Evolutionary conservation across 495 filamentous ascomycete genomes (phyloP).

Genomic region (Bacidia gigantensis): DNA sequence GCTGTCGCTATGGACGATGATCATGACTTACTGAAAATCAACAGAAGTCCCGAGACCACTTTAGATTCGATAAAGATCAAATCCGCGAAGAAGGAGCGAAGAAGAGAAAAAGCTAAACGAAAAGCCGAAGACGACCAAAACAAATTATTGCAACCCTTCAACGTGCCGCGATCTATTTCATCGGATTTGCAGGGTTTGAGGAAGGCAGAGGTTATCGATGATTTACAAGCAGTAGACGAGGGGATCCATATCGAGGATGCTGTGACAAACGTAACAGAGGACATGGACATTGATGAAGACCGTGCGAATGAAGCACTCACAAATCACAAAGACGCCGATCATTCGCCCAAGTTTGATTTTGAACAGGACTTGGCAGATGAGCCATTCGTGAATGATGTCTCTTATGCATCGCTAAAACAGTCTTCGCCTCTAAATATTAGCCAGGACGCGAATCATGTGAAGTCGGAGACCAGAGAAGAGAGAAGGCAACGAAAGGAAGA

Average conservation of each 20-base stretch:
- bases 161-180: not conserved
- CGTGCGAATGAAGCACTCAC: not conserved
- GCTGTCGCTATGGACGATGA: not conserved
- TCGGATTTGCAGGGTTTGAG: not conserved
- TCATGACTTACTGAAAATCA: not conserved
- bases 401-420: not conserved
- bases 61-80: not conserved
- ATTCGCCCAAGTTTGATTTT: not conserved
- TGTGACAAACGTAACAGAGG: too few species aligned
- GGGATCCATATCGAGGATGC: too few species aligned
- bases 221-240: not conserved
- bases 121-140: slow-evolving; percentile 6
- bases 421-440: not conserved
- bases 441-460: not conserved
- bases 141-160: not conserved
- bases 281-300: not conserved
- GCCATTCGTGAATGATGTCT: not conserved
- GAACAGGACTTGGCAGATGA: too few species aligned
- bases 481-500: not conserved
- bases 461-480: not conserved
- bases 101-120: slow-evolving; percentile 2
- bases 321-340: not conserved
- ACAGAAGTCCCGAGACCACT: not conserved
- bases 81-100: not conserved
- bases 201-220: not conserved